A percentile compares a stretch with the other conserved stretches of the same genome.
Evolutionary conservation across 1,284 basidiomycete species (phyloP).

Genomic region (Malassezia psittaci): DNA sequence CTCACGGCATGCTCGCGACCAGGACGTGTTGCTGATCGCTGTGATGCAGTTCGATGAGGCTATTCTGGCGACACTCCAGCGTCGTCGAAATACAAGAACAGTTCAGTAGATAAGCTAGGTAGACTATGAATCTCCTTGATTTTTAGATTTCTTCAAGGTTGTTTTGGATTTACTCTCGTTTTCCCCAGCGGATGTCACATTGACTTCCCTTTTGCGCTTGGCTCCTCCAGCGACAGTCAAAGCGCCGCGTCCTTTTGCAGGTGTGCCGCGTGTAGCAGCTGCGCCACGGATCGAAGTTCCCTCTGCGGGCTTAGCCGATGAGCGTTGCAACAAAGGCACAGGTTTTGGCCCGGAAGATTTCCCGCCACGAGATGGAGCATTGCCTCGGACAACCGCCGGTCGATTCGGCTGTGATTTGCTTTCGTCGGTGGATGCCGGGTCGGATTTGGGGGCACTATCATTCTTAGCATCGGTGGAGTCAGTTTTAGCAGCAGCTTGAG

Average conservation of each 20-base stretch:
- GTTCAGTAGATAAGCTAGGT: neutral
- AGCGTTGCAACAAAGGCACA: constrained; percentile 10
- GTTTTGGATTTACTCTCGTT: constrained; percentile 6
- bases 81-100: neutral
- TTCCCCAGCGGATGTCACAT: neutral
- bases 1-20: neutral
- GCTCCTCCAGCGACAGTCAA: constrained; percentile 9
- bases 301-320: neutral
- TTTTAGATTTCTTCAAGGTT: constrained; percentile 9
- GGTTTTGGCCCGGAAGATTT: constrained; percentile 12
- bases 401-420: constrained; percentile 4
- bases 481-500: neutral
- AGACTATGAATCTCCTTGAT: neutral
- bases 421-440: neutral
- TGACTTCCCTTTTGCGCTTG: constrained; percentile 16
- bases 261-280: neutral
- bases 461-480: neutral
- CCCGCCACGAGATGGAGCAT: constrained; percentile 5
- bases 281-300: constrained; percentile 18
- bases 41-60: constrained; percentile 16
- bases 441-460: neutral
- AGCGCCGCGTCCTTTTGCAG: constrained; percentile 6
- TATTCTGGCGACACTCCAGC: constrained; percentile 1
- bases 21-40: constrained; percentile 6
- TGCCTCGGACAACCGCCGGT: constrained; percentile 16